Evolutionary conservation across 2,329 filamentous ascomycete species (phyloP), one percentile per base, ranked within the genome.

Genomic region (Tolypocladium capitatum): DNA sequence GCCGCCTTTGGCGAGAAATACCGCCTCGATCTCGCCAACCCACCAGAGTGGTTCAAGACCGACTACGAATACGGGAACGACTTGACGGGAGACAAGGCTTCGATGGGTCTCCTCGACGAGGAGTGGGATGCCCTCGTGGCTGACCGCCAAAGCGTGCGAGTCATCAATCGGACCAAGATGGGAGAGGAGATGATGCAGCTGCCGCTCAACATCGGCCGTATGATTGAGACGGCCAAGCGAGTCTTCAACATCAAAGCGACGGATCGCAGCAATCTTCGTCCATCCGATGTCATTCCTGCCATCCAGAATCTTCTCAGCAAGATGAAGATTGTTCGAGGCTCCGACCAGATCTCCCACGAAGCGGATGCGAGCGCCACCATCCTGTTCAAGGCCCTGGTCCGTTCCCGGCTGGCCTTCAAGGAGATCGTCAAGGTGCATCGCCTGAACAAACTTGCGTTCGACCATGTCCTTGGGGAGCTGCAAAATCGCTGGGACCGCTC

Each of bases 341-440:
- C 79, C 2, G 94, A 98, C 62, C 65, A 71, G 0, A 80, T 98
- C 49, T 96, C 92, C 0, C 64, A 71, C 41, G 91, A 98, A 66
- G 92, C 91, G 8, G 87, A 99, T 57, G 69, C 80, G 44, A 96
- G 86, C 58, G 86, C 94, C 4, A 96, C 90, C 0, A 76, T 94
- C 49, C 74, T 98, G 11, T 89, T 96, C 77, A 97, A 96, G 71
- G 86, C 87, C 13, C 83, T 94, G 59, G 68, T 97, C 48, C 85
- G 92, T 44, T 94, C 90, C 32, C 82, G 87, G 46, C 74, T 98
- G 48, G 86, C 92, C 0, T 98, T 89, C 78, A 95, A 95, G 70
- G 84, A 89, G 51, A 74, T 99, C 51, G 90, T 94, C 42, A 83
- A 87, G 47, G 78, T 89, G 56, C 83, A 95, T 61, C 84, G 83